Percentiles rank a stretch among this genome's conserved stretches.
Evolutionary conservation across 805 yeast species (phyloP).

Genomic region (Candida stauntonica): DNA sequence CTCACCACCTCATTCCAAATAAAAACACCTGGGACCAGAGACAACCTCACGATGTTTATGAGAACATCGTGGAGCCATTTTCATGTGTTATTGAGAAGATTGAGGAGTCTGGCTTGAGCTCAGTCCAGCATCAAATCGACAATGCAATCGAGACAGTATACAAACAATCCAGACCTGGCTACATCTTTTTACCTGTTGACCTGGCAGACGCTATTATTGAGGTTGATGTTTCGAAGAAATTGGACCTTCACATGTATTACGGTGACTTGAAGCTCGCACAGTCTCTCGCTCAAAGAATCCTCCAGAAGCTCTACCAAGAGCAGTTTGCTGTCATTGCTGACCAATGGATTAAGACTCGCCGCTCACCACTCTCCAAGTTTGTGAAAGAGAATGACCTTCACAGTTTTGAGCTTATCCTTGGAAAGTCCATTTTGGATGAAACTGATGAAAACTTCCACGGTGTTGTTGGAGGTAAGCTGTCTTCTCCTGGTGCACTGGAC

Average conservation of each 20-base stretch:
- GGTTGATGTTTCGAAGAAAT: constrained; percentile 29
- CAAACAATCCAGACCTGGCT: constrained; percentile 62
- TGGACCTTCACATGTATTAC: constrained; percentile 23
- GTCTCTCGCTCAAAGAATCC: constrained; percentile 39
- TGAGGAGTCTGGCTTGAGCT: constrained; percentile 39
- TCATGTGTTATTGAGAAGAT: constrained; percentile 52
- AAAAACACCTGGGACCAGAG: constrained; percentile 37
- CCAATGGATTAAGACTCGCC: constrained; percentile 56
- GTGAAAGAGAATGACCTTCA: constrained; percentile 31
- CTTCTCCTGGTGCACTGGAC: constrained; percentile 40
- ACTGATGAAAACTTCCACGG: constrained; percentile 54
- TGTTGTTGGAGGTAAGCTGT: constrained; percentile 57
- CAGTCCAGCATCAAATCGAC: constrained; percentile 57
- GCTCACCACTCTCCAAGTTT: constrained; percentile 41
- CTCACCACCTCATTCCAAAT: constrained; percentile 51
- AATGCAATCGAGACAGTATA: constrained; percentile 45
- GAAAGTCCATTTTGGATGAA: constrained; percentile 35
- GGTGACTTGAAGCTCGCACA: constrained; percentile 27
- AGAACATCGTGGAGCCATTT: constrained; percentile 49
- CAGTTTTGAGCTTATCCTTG: constrained; percentile 13
- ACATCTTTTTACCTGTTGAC: constrained; percentile 63
- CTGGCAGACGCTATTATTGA: constrained; percentile 36
- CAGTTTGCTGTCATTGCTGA: constrained; percentile 73
- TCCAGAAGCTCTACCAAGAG: constrained; percentile 42
- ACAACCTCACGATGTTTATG: constrained; percentile 58